These are phyloP conservation scores for Flaveria sonorensis DNA, from an alignment of 129 eudicot species.

Conservation along the genomic window DNA sequence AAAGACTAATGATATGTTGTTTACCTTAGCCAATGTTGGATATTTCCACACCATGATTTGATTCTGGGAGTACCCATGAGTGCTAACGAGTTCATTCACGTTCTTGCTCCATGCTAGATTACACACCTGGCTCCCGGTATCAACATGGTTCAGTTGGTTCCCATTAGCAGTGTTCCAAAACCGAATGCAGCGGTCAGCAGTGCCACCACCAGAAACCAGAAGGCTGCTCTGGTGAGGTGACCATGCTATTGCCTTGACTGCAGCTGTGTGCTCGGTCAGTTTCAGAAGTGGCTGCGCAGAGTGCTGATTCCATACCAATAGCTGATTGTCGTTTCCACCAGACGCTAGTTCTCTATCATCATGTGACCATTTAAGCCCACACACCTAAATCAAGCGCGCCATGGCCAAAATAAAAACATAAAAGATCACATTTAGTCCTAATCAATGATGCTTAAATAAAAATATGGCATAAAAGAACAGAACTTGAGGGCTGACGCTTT, in stretches of 20 bases:
- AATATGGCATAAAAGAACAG: no score
- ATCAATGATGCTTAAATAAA: no score
- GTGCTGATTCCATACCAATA: constrained; percentile 94
- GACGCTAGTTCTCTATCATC: constrained; percentile 99
- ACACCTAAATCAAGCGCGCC: constrained; percentile 49
- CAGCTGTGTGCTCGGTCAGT: constrained; percentile 93
- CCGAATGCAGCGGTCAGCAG: constrained; percentile 95
- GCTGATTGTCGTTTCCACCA: constrained; percentile 98
- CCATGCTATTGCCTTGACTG: constrained; percentile 95
- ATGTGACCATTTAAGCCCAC: constrained; percentile 99
- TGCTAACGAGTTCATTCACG: constrained; percentile 92
- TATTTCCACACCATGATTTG: constrained; percentile 99
- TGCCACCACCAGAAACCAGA: constrained; percentile 96
- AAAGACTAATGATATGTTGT: not conserved
- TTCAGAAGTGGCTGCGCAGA: constrained; percentile 66
- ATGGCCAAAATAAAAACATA: not conserved
- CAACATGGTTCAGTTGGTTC: constrained; percentile 75
- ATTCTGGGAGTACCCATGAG: constrained; percentile 97
- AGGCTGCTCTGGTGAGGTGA: constrained; percentile 90
- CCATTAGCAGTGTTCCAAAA: constrained; percentile 95
- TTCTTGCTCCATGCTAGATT: constrained; percentile 97
- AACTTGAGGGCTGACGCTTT: no score
- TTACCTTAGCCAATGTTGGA: constrained; percentile 88
- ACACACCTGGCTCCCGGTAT: constrained; percentile 99
- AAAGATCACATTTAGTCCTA: not conserved